Conservation (phyloP, 2,329 filamentous ascomycete genomes). For the Saccharata proteae region DNA sequence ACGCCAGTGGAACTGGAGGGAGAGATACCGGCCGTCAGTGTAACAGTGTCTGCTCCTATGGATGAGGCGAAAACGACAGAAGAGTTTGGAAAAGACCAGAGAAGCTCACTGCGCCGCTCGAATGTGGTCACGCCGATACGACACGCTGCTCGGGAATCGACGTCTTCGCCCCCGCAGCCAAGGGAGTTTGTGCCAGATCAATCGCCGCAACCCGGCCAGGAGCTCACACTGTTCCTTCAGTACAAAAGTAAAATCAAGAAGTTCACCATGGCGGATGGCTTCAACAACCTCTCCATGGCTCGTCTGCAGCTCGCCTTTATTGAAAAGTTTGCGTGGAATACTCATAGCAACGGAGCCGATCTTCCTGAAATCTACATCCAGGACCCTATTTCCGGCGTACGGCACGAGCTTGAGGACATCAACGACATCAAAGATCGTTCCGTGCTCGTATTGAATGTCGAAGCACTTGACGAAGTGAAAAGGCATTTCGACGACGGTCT, state of each 20-base stretch:
- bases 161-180: slow-evolving; percentile 28
- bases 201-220: slow-evolving; percentile 67
- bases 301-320: slow-evolving; percentile 92
- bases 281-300: slow-evolving; percentile 72
- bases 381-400: slow-evolving; percentile 87
- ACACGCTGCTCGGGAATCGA: slow-evolving; percentile 19
- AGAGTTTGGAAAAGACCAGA: slow-evolving; percentile 14
- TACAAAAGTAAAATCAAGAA: slow-evolving; percentile 98
- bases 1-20: slow-evolving; percentile 9
- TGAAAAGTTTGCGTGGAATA: slow-evolving; percentile 98
- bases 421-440: slow-evolving; percentile 88
- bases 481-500: slow-evolving; percentile 90
- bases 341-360: slow-evolving; percentile 83
- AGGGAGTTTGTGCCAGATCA: slow-evolving; percentile 35
- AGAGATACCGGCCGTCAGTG: slow-evolving; percentile 19
- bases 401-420: slow-evolving; percentile 90
- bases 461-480: slow-evolving; percentile 90
- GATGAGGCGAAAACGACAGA: slow-evolving; percentile 17
- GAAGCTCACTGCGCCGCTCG: slow-evolving; percentile 11
- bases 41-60: slow-evolving; percentile 24
- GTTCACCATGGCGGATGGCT: slow-evolving; percentile 75
- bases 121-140: slow-evolving; percentile 16
- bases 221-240: slow-evolving; percentile 86
- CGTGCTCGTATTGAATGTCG: slow-evolving; percentile 88
- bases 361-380: slow-evolving; percentile 97